These are phyloP conservation scores for Urochloa ruziziensis DNA, from an alignment of 176 grass and related monocot genomes.

Conservation along the genomic window DNA sequence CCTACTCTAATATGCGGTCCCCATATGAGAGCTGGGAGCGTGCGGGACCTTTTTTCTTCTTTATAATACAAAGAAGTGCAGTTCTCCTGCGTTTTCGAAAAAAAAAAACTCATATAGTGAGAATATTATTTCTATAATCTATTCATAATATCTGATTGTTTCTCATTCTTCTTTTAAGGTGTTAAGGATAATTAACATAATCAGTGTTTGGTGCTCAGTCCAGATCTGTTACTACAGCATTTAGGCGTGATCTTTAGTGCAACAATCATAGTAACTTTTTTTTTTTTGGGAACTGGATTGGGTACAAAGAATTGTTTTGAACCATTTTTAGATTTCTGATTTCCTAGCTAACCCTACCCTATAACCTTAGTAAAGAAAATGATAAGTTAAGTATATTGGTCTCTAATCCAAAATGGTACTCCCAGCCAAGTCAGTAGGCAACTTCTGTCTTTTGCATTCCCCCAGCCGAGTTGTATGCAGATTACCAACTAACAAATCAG, in stretches of 20 bases:
- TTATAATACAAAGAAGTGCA: too few species aligned
- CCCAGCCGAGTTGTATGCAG: background rate
- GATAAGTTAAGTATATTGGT: background rate
- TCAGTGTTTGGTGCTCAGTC: background rate
- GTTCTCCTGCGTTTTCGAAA: too few species aligned
- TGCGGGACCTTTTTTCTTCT: too few species aligned
- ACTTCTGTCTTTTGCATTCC: background rate
- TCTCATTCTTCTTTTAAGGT: background rate
- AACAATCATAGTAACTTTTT: background rate
- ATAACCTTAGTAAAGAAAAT: constrained; percentile 9
- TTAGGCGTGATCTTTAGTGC: background rate
- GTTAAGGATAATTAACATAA: background rate
- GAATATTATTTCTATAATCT: background rate
- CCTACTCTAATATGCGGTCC: too few species aligned
- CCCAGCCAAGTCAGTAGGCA: background rate
- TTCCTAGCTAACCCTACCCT: background rate
- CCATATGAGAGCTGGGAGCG: too few species aligned
- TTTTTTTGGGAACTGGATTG: background rate
- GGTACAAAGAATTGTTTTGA: constrained; percentile 8
- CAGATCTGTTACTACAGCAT: background rate
- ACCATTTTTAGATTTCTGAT: background rate
- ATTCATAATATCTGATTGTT: background rate
- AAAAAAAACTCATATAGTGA: background rate
- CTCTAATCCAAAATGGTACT: background rate
- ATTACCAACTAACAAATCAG: background rate